These are phyloP conservation scores for Cyberlindnera americana DNA, from an alignment of 805 yeast genomes.

Conservation along the genomic window DNA sequence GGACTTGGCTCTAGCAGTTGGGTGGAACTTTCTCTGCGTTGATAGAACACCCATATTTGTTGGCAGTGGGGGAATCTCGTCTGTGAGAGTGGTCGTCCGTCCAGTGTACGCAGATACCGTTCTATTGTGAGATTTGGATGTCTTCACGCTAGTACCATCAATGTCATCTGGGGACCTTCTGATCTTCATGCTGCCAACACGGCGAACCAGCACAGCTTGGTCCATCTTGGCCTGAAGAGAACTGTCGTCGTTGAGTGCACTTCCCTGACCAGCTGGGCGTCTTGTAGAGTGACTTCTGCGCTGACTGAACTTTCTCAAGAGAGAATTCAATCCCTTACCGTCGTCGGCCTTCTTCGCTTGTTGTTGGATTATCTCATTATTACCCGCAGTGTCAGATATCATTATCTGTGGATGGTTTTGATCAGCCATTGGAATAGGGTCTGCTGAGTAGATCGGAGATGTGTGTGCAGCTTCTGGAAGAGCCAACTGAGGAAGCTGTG, in stretches of 20 bases:
- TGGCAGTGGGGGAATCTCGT: slow-evolving; percentile 11
- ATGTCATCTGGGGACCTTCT: slow-evolving; percentile 19
- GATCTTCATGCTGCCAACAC: slow-evolving; percentile 27
- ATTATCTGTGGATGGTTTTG: slow-evolving; percentile 36
- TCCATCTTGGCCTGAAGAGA: slow-evolving; percentile 5
- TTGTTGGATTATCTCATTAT: slow-evolving; percentile 31
- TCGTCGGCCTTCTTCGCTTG: slow-evolving; percentile 34
- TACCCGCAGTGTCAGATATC: slow-evolving; percentile 39
- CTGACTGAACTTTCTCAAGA: slow-evolving; percentile 30
- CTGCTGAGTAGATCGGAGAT: slow-evolving; percentile 44
- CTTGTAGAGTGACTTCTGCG: slow-evolving; percentile 25
- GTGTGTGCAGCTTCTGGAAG: slow-evolving; percentile 49
- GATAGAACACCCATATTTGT: slow-evolving; percentile 3
- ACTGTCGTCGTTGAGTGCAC: slow-evolving; percentile 6
- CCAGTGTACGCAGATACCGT: slow-evolving; percentile 29
- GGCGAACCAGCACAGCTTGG: slow-evolving; percentile 20
- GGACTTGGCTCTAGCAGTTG: slow-evolving; percentile 85
- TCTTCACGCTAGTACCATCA: slow-evolving; percentile 1
- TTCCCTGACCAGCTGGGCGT: slow-evolving; percentile 19
- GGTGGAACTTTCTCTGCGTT: slow-evolving; percentile 47
- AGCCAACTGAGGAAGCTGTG: slow-evolving; percentile 38
- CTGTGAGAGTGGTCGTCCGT: slow-evolving; percentile 4
- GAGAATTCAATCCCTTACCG: slow-evolving; percentile 27
- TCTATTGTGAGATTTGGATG: slow-evolving; percentile 24
- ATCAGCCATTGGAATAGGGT: slow-evolving; percentile 37